These are phyloP conservation scores for Skeletonema potamos DNA, from an alignment of 108 stramenopile genomes.

Conservation along the genomic window DNA sequence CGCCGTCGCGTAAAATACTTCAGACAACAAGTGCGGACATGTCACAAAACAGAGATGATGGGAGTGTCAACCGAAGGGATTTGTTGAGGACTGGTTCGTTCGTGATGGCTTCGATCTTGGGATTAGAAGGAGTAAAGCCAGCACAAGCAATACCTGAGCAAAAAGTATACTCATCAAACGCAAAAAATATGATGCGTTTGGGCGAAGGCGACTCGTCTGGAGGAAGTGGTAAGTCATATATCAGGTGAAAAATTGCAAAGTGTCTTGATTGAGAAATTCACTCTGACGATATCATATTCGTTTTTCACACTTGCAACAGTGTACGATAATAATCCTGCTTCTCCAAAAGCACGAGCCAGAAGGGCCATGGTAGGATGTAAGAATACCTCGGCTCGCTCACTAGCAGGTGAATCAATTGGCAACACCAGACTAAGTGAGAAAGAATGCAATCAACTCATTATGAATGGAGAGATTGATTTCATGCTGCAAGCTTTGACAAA, in stretches of 20 bases:
- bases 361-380: slow-evolving; percentile 68
- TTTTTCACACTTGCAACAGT: too few relatives aligned
- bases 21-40: neutral
- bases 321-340: slow-evolving; percentile 60
- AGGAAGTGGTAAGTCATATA: too few relatives aligned
- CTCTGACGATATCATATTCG: too few relatives aligned
- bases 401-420: slow-evolving; percentile 46
- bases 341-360: slow-evolving; percentile 38
- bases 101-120: neutral
- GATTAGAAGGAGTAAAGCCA: neutral
- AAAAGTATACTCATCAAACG: slow-evolving; percentile 54
- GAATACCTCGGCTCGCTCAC: slow-evolving; percentile 32
- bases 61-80: neutral
- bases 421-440: slow-evolving; percentile 15
- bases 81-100: slow-evolving; percentile 10
- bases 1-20: neutral
- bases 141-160: slow-evolving; percentile 7
- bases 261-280: too few relatives aligned
- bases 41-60: neutral
- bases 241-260: too few relatives aligned
- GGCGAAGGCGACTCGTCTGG: slow-evolving; percentile 55
- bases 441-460: slow-evolving; percentile 54
- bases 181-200: slow-evolving; percentile 52
- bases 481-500: slow-evolving; percentile 58
- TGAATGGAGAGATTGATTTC: slow-evolving; percentile 54